phyloP scores from a whole-genome alignment of 2,329 filamentous ascomycete genomes.

The Penicillium digitatum region DNA sequence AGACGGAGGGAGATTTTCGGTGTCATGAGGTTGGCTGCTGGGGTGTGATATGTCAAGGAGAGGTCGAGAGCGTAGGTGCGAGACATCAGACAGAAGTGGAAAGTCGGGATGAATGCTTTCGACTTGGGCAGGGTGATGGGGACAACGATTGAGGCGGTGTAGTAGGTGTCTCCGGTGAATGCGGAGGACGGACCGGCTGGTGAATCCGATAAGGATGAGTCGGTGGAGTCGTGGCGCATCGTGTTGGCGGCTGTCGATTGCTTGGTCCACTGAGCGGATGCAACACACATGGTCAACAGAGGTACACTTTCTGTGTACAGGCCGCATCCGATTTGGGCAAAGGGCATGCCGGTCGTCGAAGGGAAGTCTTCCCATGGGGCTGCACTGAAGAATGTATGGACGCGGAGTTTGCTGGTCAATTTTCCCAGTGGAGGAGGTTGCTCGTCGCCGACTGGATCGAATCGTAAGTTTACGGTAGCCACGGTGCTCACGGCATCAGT shows the following conservation, averaged over 20 bases:
- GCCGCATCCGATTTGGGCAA: slow-evolving; percentile 45
- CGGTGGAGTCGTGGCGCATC: slow-evolving; percentile 27
- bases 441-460: slow-evolving; percentile 54
- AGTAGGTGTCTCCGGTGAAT: slow-evolving; percentile 48
- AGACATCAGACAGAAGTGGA: slow-evolving; percentile 65
- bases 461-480: slow-evolving; percentile 56
- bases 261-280: slow-evolving; percentile 55
- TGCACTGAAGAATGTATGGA: slow-evolving; percentile 55
- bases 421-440: slow-evolving; percentile 53
- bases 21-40: slow-evolving; percentile 41
- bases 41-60: slow-evolving; percentile 53
- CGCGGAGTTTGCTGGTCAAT: slow-evolving; percentile 54
- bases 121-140: slow-evolving; percentile 59
- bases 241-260: slow-evolving; percentile 38
- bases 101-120: slow-evolving; percentile 64
- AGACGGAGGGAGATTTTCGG: slow-evolving; percentile 41
- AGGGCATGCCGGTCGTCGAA: slow-evolving; percentile 38
- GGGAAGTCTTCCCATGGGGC: slow-evolving; percentile 51
- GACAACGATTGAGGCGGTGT: slow-evolving; percentile 60
- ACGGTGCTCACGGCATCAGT: slow-evolving; percentile 50
- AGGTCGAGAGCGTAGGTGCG: slow-evolving; percentile 61
- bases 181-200: background rate
- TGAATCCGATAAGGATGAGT: slow-evolving; percentile 38
- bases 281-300: slow-evolving; percentile 55
- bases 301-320: slow-evolving; percentile 51